A percentile compares a stretch with the other conserved stretches of the same genome.
Evolutionary conservation across 768 basidiomycete species (phyloP).

Genomic region (Leccinum broughii): DNA sequence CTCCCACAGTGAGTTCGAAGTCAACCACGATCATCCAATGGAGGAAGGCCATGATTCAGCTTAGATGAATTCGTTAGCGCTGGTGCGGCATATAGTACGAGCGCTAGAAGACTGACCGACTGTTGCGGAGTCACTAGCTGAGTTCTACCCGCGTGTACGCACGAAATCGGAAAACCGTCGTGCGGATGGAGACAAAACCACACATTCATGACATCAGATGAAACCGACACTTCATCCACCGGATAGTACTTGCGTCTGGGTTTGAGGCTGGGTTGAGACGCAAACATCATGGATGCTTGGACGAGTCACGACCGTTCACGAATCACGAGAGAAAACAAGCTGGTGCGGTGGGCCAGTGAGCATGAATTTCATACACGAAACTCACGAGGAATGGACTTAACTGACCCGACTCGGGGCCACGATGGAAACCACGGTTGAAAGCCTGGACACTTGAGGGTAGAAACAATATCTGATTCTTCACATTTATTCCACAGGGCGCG

Average conservation of each 20-base stretch:
- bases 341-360: background rate
- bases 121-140: background rate
- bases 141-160: too few relatives aligned
- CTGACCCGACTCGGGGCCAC: background rate
- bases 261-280: background rate
- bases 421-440: background rate
- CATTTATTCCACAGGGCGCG: background rate
- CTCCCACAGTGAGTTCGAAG: background rate
- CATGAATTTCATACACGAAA: background rate
- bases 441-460: background rate
- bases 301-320: background rate
- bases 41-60: too few relatives aligned
- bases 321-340: background rate
- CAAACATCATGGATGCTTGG: background rate
- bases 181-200: too few relatives aligned
- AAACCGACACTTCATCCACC: background rate
- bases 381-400: background rate
- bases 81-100: too few relatives aligned
- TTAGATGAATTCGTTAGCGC: too few relatives aligned
- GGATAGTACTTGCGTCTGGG: too few relatives aligned
- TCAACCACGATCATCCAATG: too few relatives aligned
- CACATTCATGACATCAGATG: background rate
- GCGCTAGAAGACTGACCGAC: too few relatives aligned
- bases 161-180: too few relatives aligned
- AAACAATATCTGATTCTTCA: too few relatives aligned